Evolutionary conservation across 176 grass and related monocot species (phyloP).

Genomic region (Oryza glaberrima): DNA sequence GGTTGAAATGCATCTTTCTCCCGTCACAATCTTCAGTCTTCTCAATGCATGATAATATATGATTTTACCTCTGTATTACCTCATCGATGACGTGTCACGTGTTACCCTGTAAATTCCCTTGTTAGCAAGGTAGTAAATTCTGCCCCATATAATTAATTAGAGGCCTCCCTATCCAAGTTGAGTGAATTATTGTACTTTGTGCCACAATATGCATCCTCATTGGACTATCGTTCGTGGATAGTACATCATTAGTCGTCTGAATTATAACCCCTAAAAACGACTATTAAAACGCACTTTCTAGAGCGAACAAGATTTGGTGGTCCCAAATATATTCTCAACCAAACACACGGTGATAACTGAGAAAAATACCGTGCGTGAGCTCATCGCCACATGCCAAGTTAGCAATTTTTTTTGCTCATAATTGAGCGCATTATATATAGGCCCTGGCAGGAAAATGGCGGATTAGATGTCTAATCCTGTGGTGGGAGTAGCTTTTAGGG

Average conservation of each 20-base stretch:
- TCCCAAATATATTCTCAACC: neutral
- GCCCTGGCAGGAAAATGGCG: neutral
- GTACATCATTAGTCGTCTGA: neutral
- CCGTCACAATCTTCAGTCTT: neutral
- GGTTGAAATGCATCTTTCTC: neutral
- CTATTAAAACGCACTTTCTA: neutral
- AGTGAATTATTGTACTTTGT: constrained; percentile 39
- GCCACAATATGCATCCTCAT: neutral
- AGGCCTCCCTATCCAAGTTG: neutral
- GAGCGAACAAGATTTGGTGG: constrained; percentile 17
- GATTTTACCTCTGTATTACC: neutral
- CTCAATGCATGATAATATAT: neutral
- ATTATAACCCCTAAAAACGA: constrained; percentile 24
- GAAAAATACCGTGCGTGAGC: constrained; percentile 29
- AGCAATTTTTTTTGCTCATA: constrained; percentile 45
- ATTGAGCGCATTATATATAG: constrained; percentile 46
- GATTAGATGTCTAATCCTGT: constrained; percentile 13
- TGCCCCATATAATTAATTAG: neutral
- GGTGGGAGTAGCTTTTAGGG: neutral
- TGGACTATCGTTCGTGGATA: neutral
- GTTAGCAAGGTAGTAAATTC: neutral
- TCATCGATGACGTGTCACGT: neutral
- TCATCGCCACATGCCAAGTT: constrained; percentile 7
- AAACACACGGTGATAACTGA: neutral
- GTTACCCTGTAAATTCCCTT: neutral